Evolutionary conservation across 495 filamentous ascomycete genomes (phyloP).

Genomic region (Penicillium paradoxum): DNA sequence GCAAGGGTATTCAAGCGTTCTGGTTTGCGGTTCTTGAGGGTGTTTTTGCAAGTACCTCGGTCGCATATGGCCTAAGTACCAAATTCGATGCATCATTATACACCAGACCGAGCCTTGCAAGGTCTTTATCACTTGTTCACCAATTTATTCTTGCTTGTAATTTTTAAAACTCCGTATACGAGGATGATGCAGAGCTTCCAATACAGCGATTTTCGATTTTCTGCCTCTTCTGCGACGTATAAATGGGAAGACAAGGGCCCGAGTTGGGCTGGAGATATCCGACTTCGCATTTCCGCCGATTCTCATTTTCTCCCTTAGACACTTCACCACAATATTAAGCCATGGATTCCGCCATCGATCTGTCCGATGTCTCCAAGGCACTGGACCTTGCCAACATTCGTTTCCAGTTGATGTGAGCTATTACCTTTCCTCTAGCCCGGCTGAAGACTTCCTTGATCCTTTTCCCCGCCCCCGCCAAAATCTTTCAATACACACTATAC

Average conservation of each 20-base stretch:
- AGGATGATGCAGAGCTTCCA: background rate
- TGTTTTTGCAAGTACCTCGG: background rate
- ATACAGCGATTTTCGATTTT: background rate
- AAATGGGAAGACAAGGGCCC: background rate
- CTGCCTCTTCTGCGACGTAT: background rate
- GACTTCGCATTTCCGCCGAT: constrained; percentile 16
- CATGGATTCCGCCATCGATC: constrained; percentile 90
- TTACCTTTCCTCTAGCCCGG: background rate
- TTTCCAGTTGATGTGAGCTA: constrained; percentile 83
- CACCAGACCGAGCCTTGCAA: background rate
- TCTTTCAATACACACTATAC: background rate
- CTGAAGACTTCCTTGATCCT: background rate
- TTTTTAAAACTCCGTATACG: background rate
- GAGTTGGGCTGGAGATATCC: constrained; percentile 5
- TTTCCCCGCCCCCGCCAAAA: constrained; percentile 12
- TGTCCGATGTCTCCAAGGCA: constrained; percentile 75
- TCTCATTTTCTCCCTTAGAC: constrained; percentile 13
- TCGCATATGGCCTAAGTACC: constrained; percentile 1
- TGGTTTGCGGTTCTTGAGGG: background rate
- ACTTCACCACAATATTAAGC: constrained; percentile 11
- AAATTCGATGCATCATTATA: background rate
- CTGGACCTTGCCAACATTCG: constrained; percentile 90
- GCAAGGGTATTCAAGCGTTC: background rate
- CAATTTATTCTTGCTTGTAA: background rate
- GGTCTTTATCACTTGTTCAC: background rate